Conservation (phyloP, 306 rosid genomes). For the Vachellia pachyceras region DNA sequence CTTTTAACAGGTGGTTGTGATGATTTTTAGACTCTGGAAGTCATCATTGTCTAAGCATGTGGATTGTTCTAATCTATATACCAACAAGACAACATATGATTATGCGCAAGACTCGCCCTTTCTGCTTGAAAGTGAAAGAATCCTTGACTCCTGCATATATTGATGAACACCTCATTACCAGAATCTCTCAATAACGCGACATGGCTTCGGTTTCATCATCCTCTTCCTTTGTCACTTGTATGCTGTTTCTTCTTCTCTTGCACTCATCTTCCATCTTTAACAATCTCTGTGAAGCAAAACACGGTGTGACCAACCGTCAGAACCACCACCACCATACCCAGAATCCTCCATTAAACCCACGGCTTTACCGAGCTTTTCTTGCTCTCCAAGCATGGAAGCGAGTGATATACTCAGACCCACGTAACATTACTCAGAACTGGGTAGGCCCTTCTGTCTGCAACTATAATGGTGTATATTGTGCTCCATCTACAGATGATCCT, state of each 20-base stretch:
- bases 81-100: conserved; percentile 56
- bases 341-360: conserved; percentile 47
- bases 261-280: conserved; percentile 51
- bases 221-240: conserved; percentile 37
- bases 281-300: conserved; percentile 58
- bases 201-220: conserved; percentile 57
- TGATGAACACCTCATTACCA: conserved; percentile 38
- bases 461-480: conserved; percentile 74
- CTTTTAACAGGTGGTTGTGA: conserved; percentile 55
- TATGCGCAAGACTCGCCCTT: conserved; percentile 50
- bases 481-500: conserved; percentile 68
- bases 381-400: conserved; percentile 90
- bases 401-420: conserved; percentile 82
- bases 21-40: conserved; percentile 31
- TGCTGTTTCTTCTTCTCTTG: conserved; percentile 47
- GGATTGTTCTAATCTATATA: conserved; percentile 38
- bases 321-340: conserved; percentile 27
- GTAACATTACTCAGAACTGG: conserved; percentile 75
- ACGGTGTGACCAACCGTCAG: conserved; percentile 21
- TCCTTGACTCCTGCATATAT: conserved; percentile 45
- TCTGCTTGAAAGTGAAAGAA: conserved; percentile 39
- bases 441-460: conserved; percentile 79
- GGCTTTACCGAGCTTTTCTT: conserved; percentile 71
- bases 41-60: conserved; percentile 47
- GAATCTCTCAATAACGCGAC: conserved; percentile 35